Evolutionary conservation across 768 basidiomycete genomes (phyloP), one percentile per base, ranked within the genome.

Genomic region (Mycena galericulata): DNA sequence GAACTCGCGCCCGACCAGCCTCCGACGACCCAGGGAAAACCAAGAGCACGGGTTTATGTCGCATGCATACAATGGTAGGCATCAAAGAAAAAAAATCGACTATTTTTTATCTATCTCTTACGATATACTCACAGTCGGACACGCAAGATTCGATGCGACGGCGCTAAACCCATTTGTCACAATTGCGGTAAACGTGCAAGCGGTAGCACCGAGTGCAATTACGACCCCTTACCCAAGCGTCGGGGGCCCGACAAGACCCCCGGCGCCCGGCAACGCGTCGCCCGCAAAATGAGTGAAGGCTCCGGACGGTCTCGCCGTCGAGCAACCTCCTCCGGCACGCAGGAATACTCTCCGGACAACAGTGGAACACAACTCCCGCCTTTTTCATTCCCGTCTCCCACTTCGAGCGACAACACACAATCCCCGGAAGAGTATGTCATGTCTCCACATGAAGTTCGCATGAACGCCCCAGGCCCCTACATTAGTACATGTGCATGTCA

Each of bases 81-180:
- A 49, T 43, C 60, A 41, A 11, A 1, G n/a, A 46, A 20, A 29
- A 27, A 5, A 49, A 34, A 20, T 41, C 11, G 9, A n/a, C 18
- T 24, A 69, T 46, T 65, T 47, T 64, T 71, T 32, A 50, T 56
- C 34, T 62, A 49, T 38, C 53, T 49, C 69, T 47, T 65, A 29
- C 66, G 61, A 20, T 62, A 38, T 65, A 50, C 75, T 57, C 57
- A 20, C 70, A 94, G 93, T 75, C 92, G 93, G 27, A 86, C 84
- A 18, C 87, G 92, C 27, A 95, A 95, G 75, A 93, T 92, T 69
- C 89, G 93, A 6, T 95, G 93, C 76, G 93, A 94, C 76, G 93
- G 93, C 59, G 89, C 90, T 11, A 93, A 90, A 70, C 93, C 93
- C 12, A 74, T 83, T 12, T 95, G 93, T 74, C 87, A 91, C 74